Evolutionary conservation across 2,329 filamentous ascomycete genomes (phyloP), one percentile per base, ranked within the genome.

Genomic region (Penicillium sp.): DNA sequence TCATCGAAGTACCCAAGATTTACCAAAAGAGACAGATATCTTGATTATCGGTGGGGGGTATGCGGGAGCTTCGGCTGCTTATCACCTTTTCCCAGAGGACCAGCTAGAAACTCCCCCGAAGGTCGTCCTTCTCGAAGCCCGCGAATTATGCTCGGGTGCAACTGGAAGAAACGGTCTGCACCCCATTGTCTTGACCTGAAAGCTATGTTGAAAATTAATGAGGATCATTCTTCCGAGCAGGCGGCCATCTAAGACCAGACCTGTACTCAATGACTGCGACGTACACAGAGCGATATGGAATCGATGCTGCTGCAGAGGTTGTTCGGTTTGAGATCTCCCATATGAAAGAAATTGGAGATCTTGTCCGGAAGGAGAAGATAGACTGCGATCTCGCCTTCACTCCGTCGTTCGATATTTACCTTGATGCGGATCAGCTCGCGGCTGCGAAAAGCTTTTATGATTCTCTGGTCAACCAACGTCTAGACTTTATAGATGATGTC

Each of bases 31-130:
- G 38, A 71, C 71, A 17, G 81, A 84, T 30, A 76, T 84, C 42
- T 71, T 79, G 7, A 78, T 84, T 30, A 77, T 84, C 5, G 82
- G 82, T 0, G 76, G 79, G 3, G 82, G 83, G 0, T 81, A 79
- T 50, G 75, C 82, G 0, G 82, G 82, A 0, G 76, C 76, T 0
- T 76, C 78, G 0, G 74, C 78, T 1, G 77, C 78, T 0, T 80
- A 80, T 51, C 77, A 83, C 56, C 72, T 80, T 5, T 59, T 80
- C 0, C 59, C 53, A 4, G 60, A 60, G 15, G 24, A 53, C 63
- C 22, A 55, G 51, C 44, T 64, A 63, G 22, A 53, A 47, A 26
- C 66, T 62, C 4, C 56, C 3, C 63, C 60, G 0, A 72, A 68
- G 0, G 72, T 79, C 6, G 69, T 75, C 0, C 71, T 81, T 10